Evolutionary conservation across 2,329 filamentous ascomycete genomes (phyloP), one percentile per base, ranked within the genome.

Genomic region (Coniella lustricola): DNA sequence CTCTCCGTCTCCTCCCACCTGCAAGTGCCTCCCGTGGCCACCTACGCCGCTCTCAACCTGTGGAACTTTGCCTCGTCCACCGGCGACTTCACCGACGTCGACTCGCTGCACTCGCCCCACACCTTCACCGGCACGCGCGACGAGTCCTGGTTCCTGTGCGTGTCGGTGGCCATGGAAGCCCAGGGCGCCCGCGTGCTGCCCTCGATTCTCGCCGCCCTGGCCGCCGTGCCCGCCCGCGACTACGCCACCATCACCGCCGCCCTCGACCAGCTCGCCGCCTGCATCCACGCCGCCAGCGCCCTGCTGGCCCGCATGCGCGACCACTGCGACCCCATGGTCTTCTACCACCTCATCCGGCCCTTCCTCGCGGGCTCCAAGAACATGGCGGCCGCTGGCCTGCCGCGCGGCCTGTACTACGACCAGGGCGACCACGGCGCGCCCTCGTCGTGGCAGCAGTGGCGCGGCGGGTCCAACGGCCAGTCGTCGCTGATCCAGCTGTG

Each of bases 391-490:
- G 88, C 88, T 0, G 91, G 90, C 0, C 73, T 96, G 1, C 88
- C 90, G 0, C 77, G 81, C 12, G 91, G 91, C 0, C 82, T 97
- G 5, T 81, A 90, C 46, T 95, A 95, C 62, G 88, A 95, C 56
- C 78, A 87, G 49, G 85, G 82, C 1, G 72, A 79, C 2, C 83
- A 81, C 1, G 71, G n/a, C n/a, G n/a, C n/a, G n/a, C n/a, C 72
- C 13, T 78, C 82, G 0, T 69, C 76, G 32, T 95, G 89, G 75
- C 75, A 82, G 16, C 83, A 91, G 57, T 85, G 87, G 50, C 80
- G 87, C n/a, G 91, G 91, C 16, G 91, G 91, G 4, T 94, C 87
- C 64, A 96, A 96, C 60, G 91, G 90, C 0, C 91, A 97, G 65
- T 91, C 86, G 64, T 94, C 88, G 1, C 73, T 95, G 36, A 90